Evolutionary conservation across 2,329 filamentous ascomycete genomes (phyloP).

Genomic region (Cladophialophora bantiana): DNA sequence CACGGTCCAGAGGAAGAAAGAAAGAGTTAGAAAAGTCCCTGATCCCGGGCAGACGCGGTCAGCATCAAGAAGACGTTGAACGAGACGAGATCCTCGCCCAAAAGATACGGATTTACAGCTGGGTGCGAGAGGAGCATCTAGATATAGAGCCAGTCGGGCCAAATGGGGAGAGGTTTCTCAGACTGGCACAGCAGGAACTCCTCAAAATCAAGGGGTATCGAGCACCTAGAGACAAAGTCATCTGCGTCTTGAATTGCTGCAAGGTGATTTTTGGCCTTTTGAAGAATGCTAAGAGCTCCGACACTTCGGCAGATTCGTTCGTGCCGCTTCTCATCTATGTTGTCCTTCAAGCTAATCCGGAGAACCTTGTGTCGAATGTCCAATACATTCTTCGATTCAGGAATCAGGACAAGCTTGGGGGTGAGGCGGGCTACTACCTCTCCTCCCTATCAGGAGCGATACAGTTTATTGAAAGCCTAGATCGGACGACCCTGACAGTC

Average conservation of each 20-base stretch:
- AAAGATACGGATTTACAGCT: slow-evolving; percentile 95
- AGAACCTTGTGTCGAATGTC: slow-evolving; percentile 94
- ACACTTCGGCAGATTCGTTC: slow-evolving; percentile 95
- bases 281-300: slow-evolving; percentile 82
- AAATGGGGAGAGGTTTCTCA: slow-evolving; percentile 85
- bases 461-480: slow-evolving; percentile 95
- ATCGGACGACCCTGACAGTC: slow-evolving; percentile 91
- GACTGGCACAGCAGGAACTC: slow-evolving; percentile 90
- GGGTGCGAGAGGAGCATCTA: slow-evolving; percentile 90
- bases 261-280: slow-evolving; percentile 98
- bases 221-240: slow-evolving; percentile 97
- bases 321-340: slow-evolving; percentile 95
- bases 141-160: slow-evolving; percentile 87
- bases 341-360: slow-evolving; percentile 90
- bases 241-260: slow-evolving; percentile 97
- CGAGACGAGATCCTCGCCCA: slow-evolving; percentile 94
- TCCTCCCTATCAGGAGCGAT: slow-evolving; percentile 88
- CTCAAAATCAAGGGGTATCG: slow-evolving; percentile 96
- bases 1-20: slow-evolving; percentile 68
- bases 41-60: slow-evolving; percentile 85
- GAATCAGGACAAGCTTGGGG: slow-evolving; percentile 94
- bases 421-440: slow-evolving; percentile 98
- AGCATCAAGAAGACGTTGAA: slow-evolving; percentile 98
- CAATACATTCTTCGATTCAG: slow-evolving; percentile 97
- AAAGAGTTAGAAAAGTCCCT: slow-evolving; percentile 72